A percentile compares a stretch with the other conserved stretches of the same genome.
Evolutionary conservation across 805 yeast genomes (phyloP).

Genomic region (Monosporozyma aerobia): DNA sequence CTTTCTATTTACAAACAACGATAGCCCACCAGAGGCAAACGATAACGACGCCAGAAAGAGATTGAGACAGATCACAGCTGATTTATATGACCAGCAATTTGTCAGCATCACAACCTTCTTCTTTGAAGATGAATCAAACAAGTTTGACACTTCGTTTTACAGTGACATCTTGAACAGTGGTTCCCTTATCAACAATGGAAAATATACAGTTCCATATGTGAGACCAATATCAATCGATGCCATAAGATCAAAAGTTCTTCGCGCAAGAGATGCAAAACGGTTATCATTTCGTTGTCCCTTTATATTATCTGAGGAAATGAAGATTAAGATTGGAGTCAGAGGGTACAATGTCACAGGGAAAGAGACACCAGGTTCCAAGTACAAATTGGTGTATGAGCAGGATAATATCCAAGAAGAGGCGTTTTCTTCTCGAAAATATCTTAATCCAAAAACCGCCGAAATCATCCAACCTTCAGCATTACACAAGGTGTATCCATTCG

Average conservation of each 20-base stretch:
- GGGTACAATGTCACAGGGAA: constrained; percentile 61
- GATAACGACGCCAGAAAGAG: constrained; percentile 42
- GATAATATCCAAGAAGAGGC: constrained; percentile 46
- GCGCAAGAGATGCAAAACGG: constrained; percentile 54
- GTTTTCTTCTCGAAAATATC: constrained; percentile 34
- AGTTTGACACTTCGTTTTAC: constrained; percentile 41
- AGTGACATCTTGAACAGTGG: constrained; percentile 39
- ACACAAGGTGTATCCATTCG: constrained; percentile 36
- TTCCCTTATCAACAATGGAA: constrained; percentile 9
- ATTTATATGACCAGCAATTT: constrained; percentile 40
- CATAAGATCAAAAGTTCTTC: constrained; percentile 41
- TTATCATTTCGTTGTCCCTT: constrained; percentile 55
- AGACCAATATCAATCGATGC: constrained; percentile 35
- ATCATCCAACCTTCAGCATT: constrained; percentile 31
- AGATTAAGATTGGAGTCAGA: constrained; percentile 52
- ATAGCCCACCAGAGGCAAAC: too few species aligned
- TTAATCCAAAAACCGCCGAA: constrained; percentile 37
- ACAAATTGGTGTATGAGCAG: constrained; percentile 45
- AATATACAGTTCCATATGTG: constrained; percentile 33
- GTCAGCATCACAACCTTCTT: constrained; percentile 59
- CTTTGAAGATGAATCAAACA: constrained; percentile 30
- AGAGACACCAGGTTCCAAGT: constrained; percentile 39
- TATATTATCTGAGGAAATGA: constrained; percentile 38
- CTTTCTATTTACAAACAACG: constrained; percentile 68
- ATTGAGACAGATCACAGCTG: constrained; percentile 50